Evolutionary conservation across 2,329 filamentous ascomycete genomes (phyloP).

Genomic region (Helminthosporium solani): DNA sequence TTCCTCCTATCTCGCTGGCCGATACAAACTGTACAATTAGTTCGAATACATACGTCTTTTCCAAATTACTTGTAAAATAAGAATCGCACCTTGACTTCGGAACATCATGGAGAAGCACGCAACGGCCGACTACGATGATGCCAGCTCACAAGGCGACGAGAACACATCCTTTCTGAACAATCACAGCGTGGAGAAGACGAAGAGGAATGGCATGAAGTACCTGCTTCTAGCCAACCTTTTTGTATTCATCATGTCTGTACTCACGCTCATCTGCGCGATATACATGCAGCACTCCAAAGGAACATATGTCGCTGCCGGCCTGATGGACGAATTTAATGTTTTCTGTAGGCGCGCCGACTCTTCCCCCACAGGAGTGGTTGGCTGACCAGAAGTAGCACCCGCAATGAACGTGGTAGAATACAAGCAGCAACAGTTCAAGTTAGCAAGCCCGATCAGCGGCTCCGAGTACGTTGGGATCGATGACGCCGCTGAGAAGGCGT

Average conservation of each 20-base stretch:
- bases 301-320: conserved; percentile 24
- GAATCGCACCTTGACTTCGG: not conserved
- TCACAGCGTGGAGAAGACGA: conserved; percentile 20
- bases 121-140: conserved; percentile 8
- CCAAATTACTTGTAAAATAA: too few species aligned
- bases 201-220: conserved; percentile 28
- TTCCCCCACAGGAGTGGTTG: not conserved
- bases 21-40: too few species aligned
- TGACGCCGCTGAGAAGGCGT: conserved; percentile 58
- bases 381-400: conserved; percentile 21
- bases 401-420: conserved; percentile 34
- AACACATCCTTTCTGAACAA: conserved; percentile 31
- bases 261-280: conserved; percentile 33
- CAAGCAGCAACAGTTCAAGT: conserved; percentile 25
- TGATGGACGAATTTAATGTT: conserved; percentile 36
- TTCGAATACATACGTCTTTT: too few species aligned
- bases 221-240: conserved; percentile 38
- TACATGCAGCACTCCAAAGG: conserved; percentile 32
- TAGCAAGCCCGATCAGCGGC: conserved; percentile 30
- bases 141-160: conserved; percentile 26
- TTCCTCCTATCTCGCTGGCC: too few species aligned
- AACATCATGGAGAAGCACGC: conserved; percentile 28
- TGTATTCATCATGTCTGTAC: conserved; percentile 32
- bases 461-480: conserved; percentile 57
- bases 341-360: conserved; percentile 21